Base-by-base conservation (phyloP, 371 early-diverging fungal genomes). In the Blakeslea trispora region DNA sequence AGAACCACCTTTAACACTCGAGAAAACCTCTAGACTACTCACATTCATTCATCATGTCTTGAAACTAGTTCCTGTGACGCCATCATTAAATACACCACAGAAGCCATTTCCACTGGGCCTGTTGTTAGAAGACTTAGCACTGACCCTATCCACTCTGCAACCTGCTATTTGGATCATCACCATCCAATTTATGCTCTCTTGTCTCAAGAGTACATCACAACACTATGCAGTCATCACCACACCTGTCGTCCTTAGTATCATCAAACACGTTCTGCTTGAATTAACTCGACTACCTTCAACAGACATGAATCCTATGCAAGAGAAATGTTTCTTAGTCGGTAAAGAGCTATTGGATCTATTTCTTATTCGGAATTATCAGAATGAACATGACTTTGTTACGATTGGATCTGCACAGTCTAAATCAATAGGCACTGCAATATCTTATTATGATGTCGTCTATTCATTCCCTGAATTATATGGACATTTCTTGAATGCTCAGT, bases 391-490 rank as follows among this genome's bases (percentile, higher is more conserved):
- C 2, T 1, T 37, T 11, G 28, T 28, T 7, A 28, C 28, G 5
- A 7, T 7, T 28, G 28, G 28, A 7, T 28, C 28, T 28, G 3
- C 28, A 28, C 28, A 28, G 28, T 40, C 57, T 14, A 17, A 55
- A 24, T 41, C 34, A 15, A 11, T 19, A 18, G 55, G 61, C 8
- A 50, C 60, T n/a, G 64, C 61, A 1, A 71, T 74, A 0, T 71
- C 78, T 5, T 78, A 55, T 31, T 78, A 71, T 22, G 78, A 78
- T 61, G 66, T 78, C 1, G 64, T 78, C 8, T 65, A 71, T 45
- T 78, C 78, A 73, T 74, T 72, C 42, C 78, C 78, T n/a, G 73
- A 78, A 47, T 53, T 78, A 9, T 78, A 78, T 52, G 75, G 71
- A 0, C 78, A 78, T 54, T 78, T 78, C 35, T 44, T 72, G n/a